Base-by-base conservation (phyloP, 257 asterid species). In the Rubia yunnanensis region DNA sequence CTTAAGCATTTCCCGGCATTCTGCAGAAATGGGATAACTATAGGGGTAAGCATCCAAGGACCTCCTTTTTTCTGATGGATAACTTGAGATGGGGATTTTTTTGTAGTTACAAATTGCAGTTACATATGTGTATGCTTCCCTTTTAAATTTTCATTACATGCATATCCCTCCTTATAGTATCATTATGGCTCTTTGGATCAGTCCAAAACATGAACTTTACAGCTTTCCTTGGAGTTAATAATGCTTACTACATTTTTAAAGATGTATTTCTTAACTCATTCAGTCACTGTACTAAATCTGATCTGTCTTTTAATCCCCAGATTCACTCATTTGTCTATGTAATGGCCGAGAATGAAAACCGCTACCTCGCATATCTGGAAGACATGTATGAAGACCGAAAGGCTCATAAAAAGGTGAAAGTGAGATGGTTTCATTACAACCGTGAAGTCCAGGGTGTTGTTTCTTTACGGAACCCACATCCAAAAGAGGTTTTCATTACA, bases 341-440 rank as follows among this genome's bases (percentile, higher is more conserved):
- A 65, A 94, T 94, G 99, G 97, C 97, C 69, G 97, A 94, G 74
- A 85, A 82, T 72, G 97, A 94, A 63, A 88, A 83, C 68, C 95
- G 80, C 58, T 79, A 90, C 70, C 79, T 94, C 63, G 96, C 99
- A 46, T 90, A 90, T 75, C 74, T 94, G 73, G 98, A 90, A 79
- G 99, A 94, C 72, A 86, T 94, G 97, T 94, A 94, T n/a, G 98
- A 90, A 83, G 98, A 94, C 75, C 73, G 87, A 62, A 94, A 94
- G 84, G 74, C 84, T 81, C 95, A 88, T 74, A 91, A 85, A 83
- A 94, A 88, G 79, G 98, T 88, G 76, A 94, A 88, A 85, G 96
- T 94, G 57, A 85, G 99, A 82, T 94, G 98, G 99, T 94, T 94
- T 78, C 97, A 94, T 79, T 85, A 88, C 60, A 82, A 81, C 64